These are phyloP conservation scores for Hymenochaete sp. DNA, from an alignment of 1,284 basidiomycete species.

Conservation along the genomic window DNA sequence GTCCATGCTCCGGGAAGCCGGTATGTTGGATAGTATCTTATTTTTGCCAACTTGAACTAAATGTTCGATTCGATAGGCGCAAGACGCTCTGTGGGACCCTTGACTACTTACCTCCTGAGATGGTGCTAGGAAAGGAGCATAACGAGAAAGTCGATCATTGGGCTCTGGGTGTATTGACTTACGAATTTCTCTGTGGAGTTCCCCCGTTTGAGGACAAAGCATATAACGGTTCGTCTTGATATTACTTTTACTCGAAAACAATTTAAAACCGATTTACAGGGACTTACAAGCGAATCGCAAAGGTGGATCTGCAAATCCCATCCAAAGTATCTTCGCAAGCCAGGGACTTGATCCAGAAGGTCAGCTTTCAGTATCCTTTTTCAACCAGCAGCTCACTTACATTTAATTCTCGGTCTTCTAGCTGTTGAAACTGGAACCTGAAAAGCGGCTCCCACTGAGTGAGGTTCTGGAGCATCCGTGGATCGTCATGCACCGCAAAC, in stretches of 20 bases:
- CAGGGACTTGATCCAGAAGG: conserved; percentile 55
- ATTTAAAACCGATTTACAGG: conserved; percentile 34
- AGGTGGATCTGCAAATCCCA: conserved; percentile 77
- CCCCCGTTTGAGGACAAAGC: conserved; percentile 93
- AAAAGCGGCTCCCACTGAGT: conserved; percentile 70
- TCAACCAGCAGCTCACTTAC: conserved; percentile 21
- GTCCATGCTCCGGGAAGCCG: conserved; percentile 94
- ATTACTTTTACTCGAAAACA: neutral
- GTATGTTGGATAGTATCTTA: conserved; percentile 2
- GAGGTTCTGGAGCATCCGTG: conserved; percentile 88
- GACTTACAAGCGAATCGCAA: conserved; percentile 80
- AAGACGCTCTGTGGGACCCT: conserved; percentile 91
- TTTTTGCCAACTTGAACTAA: neutral
- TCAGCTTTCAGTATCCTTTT: conserved; percentile 23
- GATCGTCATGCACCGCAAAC: conserved; percentile 69
- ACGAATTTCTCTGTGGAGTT: conserved; percentile 88
- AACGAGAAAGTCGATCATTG: conserved; percentile 90
- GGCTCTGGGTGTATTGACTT: conserved; percentile 94
- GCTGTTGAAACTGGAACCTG: conserved; percentile 84
- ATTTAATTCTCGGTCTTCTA: conserved; percentile 30
- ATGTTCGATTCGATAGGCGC: conserved; percentile 28
- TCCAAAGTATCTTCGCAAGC: conserved; percentile 56
- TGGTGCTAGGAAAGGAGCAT: conserved; percentile 89
- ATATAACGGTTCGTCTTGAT: conserved; percentile 50
- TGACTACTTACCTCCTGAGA: conserved; percentile 97